Percentiles rank a stretch among this genome's conserved stretches.
These are phyloP conservation scores for Pseudopyrenochaeta lycopersici DNA, from an alignment of 2,329 filamentous ascomycete genomes.

Conservation along the genomic window DNA sequence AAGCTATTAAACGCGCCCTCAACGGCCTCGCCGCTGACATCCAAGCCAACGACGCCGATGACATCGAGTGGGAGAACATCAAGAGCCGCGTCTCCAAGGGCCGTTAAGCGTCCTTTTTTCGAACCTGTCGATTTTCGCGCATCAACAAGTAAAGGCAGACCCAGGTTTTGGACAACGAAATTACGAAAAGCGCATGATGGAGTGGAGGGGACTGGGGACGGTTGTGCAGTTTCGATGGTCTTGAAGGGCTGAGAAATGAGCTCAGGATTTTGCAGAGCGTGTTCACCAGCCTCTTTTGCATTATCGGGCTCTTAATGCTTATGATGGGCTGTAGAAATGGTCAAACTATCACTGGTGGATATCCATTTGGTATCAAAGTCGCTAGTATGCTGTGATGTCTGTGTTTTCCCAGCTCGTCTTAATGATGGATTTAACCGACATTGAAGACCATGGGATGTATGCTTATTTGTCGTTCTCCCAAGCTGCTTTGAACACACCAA, in stretches of 20 bases:
- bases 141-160: constrained; percentile 23
- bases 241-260: constrained; percentile 21
- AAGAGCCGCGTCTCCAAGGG: constrained; percentile 63
- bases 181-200: constrained; percentile 25
- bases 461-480: constrained; percentile 62
- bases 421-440: too few species aligned
- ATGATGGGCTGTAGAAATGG: constrained; percentile 27
- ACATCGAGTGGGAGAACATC: constrained; percentile 80
- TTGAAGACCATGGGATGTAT: too few species aligned
- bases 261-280: constrained; percentile 13
- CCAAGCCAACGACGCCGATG: constrained; percentile 84
- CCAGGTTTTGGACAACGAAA: constrained; percentile 24
- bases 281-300: constrained; percentile 18
- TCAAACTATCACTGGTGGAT: constrained; percentile 34
- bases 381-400: constrained; percentile 13
- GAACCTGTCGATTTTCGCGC: constrained; percentile 26
- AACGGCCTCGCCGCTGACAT: constrained; percentile 79
- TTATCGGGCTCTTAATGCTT: constrained; percentile 19
- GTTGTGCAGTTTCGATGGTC: constrained; percentile 6
- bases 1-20: constrained; percentile 81
- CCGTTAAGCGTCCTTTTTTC: constrained; percentile 48
- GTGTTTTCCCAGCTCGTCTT: background rate
- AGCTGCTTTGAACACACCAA: constrained; percentile 72
- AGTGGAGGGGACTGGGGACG: background rate
- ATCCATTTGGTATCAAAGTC: constrained; percentile 20